Percentiles rank a stretch among this genome's conserved stretches.
phyloP scores from a whole-genome alignment of 2,329 filamentous ascomycete species.

The Fusarium chlamydosporum region DNA sequence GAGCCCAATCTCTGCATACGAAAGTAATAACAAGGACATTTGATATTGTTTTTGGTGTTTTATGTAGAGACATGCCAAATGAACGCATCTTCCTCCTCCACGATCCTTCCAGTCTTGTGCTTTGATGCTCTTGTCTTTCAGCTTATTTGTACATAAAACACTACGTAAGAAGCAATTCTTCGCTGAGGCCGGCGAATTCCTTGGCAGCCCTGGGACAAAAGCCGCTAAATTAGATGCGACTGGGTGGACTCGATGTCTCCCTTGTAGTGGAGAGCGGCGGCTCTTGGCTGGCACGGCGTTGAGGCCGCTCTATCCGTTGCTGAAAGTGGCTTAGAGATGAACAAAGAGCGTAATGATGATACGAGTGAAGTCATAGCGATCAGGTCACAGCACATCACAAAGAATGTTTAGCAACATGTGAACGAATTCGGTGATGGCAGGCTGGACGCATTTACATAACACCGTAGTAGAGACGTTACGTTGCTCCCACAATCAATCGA shows the following conservation, averaged over 20 bases:
- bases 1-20: slow-evolving; percentile 35
- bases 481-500: background rate
- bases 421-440: too few species aligned
- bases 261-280: slow-evolving; percentile 39
- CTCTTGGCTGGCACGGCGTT: slow-evolving; percentile 31
- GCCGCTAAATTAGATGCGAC: slow-evolving; percentile 37
- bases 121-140: background rate
- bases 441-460: too few species aligned
- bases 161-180: slow-evolving; percentile 32
- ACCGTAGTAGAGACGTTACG: background rate
- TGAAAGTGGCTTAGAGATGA: background rate
- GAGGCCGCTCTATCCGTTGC: slow-evolving; percentile 39
- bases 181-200: slow-evolving; percentile 24
- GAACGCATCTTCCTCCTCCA: background rate
- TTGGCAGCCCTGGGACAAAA: slow-evolving; percentile 18
- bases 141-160: slow-evolving; percentile 1
- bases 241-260: slow-evolving; percentile 22
- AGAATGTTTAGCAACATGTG: background rate
- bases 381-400: background rate
- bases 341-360: background rate
- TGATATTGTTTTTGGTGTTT: slow-evolving; percentile 12
- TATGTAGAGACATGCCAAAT: background rate
- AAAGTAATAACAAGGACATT: slow-evolving; percentile 17
- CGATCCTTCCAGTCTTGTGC: background rate
- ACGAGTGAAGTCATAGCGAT: slow-evolving; percentile 1